These are phyloP conservation scores for Paramecium biaurelia DNA, from an alignment of 73 alveolate species.

Conservation along the genomic window DNA sequence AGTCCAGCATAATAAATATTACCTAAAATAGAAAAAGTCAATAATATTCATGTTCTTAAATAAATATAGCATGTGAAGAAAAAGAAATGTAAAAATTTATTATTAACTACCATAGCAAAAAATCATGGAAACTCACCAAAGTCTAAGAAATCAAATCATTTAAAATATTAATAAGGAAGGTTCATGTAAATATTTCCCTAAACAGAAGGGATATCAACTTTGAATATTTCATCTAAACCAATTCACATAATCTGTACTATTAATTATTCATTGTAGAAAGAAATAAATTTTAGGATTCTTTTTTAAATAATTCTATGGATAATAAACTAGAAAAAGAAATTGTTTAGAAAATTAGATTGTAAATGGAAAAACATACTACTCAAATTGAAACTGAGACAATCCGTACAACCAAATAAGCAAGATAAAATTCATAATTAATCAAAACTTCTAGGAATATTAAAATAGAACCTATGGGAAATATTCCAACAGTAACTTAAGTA, in stretches of 20 bases:
- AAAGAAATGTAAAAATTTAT: neutral
- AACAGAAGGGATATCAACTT: neutral
- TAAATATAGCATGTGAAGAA: neutral
- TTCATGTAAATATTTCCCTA: neutral
- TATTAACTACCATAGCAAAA: neutral
- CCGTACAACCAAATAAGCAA: neutral
- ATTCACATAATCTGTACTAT: neutral
- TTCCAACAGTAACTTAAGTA: neutral
- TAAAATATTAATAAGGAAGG: constrained; percentile 1
- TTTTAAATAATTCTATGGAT: constrained; percentile 18
- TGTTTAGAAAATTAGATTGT: neutral
- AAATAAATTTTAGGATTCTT: neutral
- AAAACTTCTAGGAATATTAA: constrained; percentile 22
- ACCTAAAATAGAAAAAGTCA: neutral
- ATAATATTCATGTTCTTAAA: constrained; percentile 6
- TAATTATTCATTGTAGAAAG: neutral
- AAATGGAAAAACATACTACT: neutral
- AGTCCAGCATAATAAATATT: constrained; percentile 23
- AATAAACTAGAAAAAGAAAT: neutral
- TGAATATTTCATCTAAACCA: constrained; percentile 40
- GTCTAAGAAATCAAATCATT: neutral
- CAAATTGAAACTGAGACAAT: neutral
- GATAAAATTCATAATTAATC: neutral
- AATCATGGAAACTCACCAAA: neutral
- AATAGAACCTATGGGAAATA: neutral